phyloP scores from a whole-genome alignment of 352 stramenopile genomes.

The Phytophthora pini region DNA sequence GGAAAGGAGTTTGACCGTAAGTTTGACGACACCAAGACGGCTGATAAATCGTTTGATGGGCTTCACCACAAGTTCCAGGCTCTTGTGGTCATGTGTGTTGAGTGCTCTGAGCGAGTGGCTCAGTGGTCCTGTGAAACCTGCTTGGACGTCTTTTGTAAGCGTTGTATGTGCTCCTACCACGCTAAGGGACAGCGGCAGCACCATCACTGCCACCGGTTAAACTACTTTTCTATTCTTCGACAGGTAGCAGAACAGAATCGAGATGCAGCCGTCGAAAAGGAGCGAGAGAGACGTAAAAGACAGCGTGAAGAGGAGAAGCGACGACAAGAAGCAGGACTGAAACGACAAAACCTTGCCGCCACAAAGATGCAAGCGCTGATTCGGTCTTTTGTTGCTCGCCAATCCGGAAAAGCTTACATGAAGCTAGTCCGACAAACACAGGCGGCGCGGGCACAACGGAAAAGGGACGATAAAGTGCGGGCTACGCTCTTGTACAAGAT shows the following conservation, averaged over 20 bases:
- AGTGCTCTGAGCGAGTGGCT: slow-evolving; percentile 60
- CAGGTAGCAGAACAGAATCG: slow-evolving; percentile 56
- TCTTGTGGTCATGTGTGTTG: slow-evolving; percentile 72
- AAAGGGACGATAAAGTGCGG: slow-evolving; percentile 51
- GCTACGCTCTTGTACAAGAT: slow-evolving; percentile 49
- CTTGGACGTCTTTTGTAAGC: slow-evolving; percentile 73
- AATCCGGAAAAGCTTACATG: slow-evolving; percentile 54
- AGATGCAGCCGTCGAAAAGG: slow-evolving; percentile 36
- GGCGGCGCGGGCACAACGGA: slow-evolving; percentile 44
- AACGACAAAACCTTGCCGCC: slow-evolving; percentile 36
- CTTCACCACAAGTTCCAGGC: slow-evolving; percentile 46
- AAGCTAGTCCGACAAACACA: slow-evolving; percentile 57
- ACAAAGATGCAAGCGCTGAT: slow-evolving; percentile 51
- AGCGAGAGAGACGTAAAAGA: slow-evolving; percentile 37
- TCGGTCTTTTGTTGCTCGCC: slow-evolving; percentile 42
- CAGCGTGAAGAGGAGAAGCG: slow-evolving; percentile 32
- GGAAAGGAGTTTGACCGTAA: neutral
- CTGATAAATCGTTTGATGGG: neutral
- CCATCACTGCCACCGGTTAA: slow-evolving; percentile 62
- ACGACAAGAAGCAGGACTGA: slow-evolving; percentile 25
- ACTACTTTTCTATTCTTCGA: slow-evolving; percentile 72
- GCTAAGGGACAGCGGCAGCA: slow-evolving; percentile 64
- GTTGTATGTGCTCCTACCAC: slow-evolving; percentile 62
- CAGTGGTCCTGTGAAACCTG: slow-evolving; percentile 76
- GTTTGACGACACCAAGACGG: neutral